Evolutionary conservation across 1,284 basidiomycete species (phyloP).

Genomic region (Cutaneotrichosporon arboriforme): DNA sequence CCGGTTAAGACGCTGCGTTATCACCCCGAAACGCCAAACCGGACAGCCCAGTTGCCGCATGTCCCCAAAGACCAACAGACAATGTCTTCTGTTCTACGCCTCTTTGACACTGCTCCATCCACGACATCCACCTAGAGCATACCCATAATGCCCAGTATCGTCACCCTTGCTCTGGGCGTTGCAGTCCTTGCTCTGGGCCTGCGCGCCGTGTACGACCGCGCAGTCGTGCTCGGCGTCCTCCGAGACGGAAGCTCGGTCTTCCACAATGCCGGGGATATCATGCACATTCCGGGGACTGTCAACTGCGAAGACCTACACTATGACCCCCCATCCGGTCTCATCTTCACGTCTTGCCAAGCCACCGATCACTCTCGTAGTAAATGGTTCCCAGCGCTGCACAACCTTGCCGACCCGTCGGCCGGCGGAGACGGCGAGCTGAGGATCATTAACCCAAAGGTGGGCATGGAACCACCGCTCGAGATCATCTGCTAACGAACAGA

Average conservation of each 20-base stretch:
- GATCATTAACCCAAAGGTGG: constrained; percentile 29
- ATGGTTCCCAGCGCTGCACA: constrained; percentile 31
- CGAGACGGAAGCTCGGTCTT: background rate
- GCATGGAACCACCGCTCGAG: background rate
- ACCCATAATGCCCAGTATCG: constrained; percentile 1
- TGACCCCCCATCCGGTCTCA: constrained; percentile 3
- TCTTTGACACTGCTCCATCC: background rate
- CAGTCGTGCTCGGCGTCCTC: constrained; percentile 11
- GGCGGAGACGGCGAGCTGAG: constrained; percentile 17
- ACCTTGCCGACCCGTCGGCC: constrained; percentile 14
- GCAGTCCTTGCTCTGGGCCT: constrained; percentile 4
- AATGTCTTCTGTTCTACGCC: too few relatives aligned
- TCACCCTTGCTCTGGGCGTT: constrained; percentile 2
- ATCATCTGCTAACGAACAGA: constrained; percentile 12
- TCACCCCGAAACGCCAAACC: too few relatives aligned
- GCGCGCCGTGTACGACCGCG: constrained; percentile 10
- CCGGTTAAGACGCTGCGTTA: too few relatives aligned
- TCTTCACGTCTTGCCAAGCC: constrained; percentile 13
- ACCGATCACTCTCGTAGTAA: constrained; percentile 21
- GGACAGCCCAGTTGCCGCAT: too few relatives aligned
- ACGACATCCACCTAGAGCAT: background rate
- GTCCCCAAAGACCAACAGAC: too few relatives aligned
- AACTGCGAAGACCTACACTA: constrained; percentile 19
- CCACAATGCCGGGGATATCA: constrained; percentile 1
- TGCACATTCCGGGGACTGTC: constrained; percentile 10